Evolutionary conservation across 306 rosid genomes (phyloP), one percentile per base, ranked within the genome.

Genomic region (Cyclanthera cordifolia): DNA sequence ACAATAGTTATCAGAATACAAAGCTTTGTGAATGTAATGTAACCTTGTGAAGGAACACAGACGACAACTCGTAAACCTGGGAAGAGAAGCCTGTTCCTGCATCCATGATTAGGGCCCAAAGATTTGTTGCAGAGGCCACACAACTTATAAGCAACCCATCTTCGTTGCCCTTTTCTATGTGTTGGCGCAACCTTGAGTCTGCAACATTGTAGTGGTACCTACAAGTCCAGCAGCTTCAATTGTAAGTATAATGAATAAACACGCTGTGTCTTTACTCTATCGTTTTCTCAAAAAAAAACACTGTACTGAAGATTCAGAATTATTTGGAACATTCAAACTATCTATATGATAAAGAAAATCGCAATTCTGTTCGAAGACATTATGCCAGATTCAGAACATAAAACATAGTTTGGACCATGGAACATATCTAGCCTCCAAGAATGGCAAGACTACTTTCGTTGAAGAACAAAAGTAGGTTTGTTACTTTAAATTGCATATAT

Each of bases 121-220:
- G 87, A 78, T 79, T 90, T 32, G 76, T 27, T 67, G 89, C 77
- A 37, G 95, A 84, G 58, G 95, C 97, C 56, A 90, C 97, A 64
- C 84, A 86, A 83, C 95, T 90, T 80, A 90, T 90, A 69, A 81
- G 83, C 70, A 90, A 74, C 57, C 97, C 97, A 77, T 90, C 95
- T 82, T 88, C 97, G 70, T 86, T 90, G 67, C 97, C 97, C 86
- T 90, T 90, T 72, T 90, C 95, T 23, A 90, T 88, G 74, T 90
- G 97, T 80, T 90, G 97, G 50, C 72, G 82, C 72, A 90, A 82
- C 86, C 97, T 90, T 17, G 82, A 53, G 73, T 90, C 97, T 1
- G 97, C 89, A 53, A 90, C 97, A 74, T 90, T 90, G 76, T 90
- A 90, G 82, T 90, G 97, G 80, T 90, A 90, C 76, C 97, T 90